Evolutionary conservation across 106 monocot genomes (phyloP).

Genomic region (Allium cepa): DNA sequence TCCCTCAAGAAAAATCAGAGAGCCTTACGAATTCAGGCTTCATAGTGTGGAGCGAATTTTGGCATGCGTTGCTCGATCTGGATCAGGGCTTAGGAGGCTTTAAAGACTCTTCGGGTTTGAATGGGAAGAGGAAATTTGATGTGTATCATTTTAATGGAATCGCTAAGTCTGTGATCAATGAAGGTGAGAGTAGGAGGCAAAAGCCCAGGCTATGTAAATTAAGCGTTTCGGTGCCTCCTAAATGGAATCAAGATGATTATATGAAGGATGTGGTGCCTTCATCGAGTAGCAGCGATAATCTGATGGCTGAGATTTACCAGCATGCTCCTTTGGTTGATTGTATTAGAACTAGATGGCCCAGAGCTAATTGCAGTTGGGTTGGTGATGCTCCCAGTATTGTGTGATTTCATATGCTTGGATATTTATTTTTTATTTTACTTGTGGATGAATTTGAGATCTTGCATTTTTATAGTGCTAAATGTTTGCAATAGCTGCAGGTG

Average conservation of each 20-base stretch:
- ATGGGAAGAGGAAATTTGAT: slow-evolving; percentile 75
- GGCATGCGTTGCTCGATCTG: slow-evolving; percentile 81
- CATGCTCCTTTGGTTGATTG: slow-evolving; percentile 94
- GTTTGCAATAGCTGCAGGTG: not conserved
- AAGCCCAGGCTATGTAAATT: slow-evolving; percentile 79
- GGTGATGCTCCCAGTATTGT: slow-evolving; percentile 94
- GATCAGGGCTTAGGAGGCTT: slow-evolving; percentile 64
- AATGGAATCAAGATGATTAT: slow-evolving; percentile 77
- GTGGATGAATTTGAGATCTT: not conserved
- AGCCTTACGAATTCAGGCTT: slow-evolving; percentile 43
- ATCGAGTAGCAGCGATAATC: not conserved
- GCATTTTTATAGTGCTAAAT: not conserved
- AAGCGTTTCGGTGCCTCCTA: slow-evolving; percentile 67
- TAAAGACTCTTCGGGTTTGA: slow-evolving; percentile 53
- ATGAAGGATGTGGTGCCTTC: slow-evolving; percentile 30
- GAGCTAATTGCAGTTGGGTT: slow-evolving; percentile 73
- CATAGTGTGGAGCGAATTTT: slow-evolving; percentile 96
- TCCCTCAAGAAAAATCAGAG: slow-evolving; percentile 52
- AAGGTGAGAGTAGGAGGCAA: slow-evolving; percentile 39
- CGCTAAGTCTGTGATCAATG: slow-evolving; percentile 71
- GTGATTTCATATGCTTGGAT: slow-evolving; percentile 6
- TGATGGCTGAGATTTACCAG: slow-evolving; percentile 30
- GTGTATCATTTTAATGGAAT: slow-evolving; percentile 96
- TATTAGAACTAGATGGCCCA: slow-evolving; percentile 87
- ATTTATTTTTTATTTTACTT: not conserved